phyloP scores from a whole-genome alignment of 257 asterid genomes.

The Mentha longifolia region DNA sequence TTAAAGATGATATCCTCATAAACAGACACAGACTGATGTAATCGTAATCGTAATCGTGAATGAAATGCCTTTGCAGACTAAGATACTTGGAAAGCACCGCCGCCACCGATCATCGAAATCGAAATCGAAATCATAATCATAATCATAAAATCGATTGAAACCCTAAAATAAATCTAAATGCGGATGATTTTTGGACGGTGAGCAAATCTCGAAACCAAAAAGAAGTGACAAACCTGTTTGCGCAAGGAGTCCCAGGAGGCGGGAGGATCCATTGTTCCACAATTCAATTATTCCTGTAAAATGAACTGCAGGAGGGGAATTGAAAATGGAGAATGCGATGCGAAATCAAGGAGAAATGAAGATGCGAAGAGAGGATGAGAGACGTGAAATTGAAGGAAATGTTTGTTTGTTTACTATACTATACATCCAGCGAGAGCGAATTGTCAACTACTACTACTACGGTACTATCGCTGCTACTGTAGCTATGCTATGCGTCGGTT shows the following conservation, averaged over 20 bases:
- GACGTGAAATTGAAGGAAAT: conserved; percentile 40
- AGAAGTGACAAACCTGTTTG: conserved; percentile 61
- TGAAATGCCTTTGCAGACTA: conserved; percentile 6
- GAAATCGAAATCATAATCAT: background rate
- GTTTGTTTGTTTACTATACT: conserved; percentile 12
- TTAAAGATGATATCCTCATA: conserved; percentile 6
- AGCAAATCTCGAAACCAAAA: conserved; percentile 19
- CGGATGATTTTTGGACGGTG: background rate
- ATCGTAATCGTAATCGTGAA: conserved; percentile 14
- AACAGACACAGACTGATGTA: conserved; percentile 8
- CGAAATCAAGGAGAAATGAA: background rate
- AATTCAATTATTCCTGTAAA: background rate
- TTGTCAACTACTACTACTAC: conserved; percentile 33
- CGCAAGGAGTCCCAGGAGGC: conserved; percentile 95
- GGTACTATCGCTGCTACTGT: background rate
- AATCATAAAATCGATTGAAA: conserved; percentile 25
- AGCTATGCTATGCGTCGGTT: conserved; percentile 24
- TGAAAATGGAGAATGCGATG: background rate
- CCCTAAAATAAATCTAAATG: conserved; percentile 24
- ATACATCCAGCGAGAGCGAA: conserved; percentile 24
- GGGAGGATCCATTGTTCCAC: conserved; percentile 66
- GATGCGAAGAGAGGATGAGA: conserved; percentile 13
- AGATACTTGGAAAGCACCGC: conserved; percentile 10
- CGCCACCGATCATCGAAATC: background rate
- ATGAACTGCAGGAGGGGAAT: conserved; percentile 3